These are phyloP conservation scores for Pestalotiopsis sp. DNA, from an alignment of 2,329 filamentous ascomycete species.

Conservation along the genomic window DNA sequence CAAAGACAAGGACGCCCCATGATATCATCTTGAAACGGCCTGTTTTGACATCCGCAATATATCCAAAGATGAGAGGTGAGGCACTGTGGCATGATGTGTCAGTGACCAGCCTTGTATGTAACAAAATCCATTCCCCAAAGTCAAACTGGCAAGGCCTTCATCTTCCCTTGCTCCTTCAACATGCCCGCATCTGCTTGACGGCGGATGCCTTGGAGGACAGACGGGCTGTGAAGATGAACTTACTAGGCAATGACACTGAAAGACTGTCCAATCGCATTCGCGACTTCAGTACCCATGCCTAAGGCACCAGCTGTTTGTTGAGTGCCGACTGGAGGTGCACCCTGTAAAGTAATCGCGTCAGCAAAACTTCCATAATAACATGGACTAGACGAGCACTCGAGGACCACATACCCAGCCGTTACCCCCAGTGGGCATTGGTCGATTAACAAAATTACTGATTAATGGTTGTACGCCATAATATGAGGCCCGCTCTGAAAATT, in stretches of 20 bases:
- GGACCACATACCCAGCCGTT: conserved; percentile 1
- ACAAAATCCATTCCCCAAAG: neutral
- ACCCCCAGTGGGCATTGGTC: conserved; percentile 54
- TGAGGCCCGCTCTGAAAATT: conserved; percentile 63
- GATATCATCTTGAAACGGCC: conserved; percentile 75
- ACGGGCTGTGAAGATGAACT: neutral
- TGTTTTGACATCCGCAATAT: conserved; percentile 67
- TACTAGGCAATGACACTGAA: conserved; percentile 60
- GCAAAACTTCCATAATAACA: conserved; percentile 35
- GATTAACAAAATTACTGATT: conserved; percentile 66
- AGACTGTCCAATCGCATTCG: conserved; percentile 55
- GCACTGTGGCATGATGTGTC: conserved; percentile 22
- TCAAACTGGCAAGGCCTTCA: neutral
- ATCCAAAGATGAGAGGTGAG: conserved; percentile 57
- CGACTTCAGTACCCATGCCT: conserved; percentile 56
- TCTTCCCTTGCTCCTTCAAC: neutral
- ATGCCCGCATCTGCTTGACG: too few relatives aligned
- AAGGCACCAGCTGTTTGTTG: conserved; percentile 60
- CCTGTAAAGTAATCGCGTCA: conserved; percentile 21
- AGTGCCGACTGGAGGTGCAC: conserved; percentile 40
- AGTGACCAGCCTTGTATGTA: neutral
- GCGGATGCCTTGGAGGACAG: neutral
- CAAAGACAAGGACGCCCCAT: conserved; percentile 67
- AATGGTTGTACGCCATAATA: conserved; percentile 59
- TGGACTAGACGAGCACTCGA: neutral